Percentiles rank a stretch among this genome's conserved stretches.
phyloP scores from a whole-genome alignment of 192 early-diverging fungal genomes.

The Coemansia reversa region DNA sequence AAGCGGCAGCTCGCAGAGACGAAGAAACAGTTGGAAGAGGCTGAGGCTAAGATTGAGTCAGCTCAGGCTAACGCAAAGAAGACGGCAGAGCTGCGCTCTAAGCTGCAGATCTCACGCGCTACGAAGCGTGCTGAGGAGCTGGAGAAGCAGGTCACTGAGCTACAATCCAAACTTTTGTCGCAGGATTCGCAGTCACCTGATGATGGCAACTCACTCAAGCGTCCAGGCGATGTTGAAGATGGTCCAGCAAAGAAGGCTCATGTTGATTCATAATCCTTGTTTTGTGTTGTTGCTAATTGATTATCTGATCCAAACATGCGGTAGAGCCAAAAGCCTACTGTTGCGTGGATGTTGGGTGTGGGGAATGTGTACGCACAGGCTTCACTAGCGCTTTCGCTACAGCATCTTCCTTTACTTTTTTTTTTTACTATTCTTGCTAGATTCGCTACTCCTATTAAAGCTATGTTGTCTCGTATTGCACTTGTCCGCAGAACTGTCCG shows the following conservation, averaged over 20 bases:
- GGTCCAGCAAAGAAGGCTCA: conserved; percentile 47
- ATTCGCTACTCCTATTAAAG: neutral
- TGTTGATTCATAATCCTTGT: conserved; percentile 9
- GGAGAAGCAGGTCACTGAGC: conserved; percentile 34
- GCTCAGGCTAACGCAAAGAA: conserved; percentile 37
- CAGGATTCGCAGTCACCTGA: conserved; percentile 2
- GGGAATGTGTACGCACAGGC: neutral
- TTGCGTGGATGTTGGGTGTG: neutral
- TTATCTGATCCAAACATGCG: neutral
- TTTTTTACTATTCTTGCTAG: neutral
- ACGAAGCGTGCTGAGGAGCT: conserved; percentile 51
- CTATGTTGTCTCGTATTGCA: conserved; percentile 40
- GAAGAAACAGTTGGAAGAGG: conserved; percentile 42
- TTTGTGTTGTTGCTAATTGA: neutral
- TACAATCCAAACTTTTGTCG: conserved; percentile 23
- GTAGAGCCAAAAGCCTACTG: neutral
- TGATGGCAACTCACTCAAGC: conserved; percentile 25
- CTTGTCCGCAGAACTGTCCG: conserved; percentile 31
- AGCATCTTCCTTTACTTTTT: neutral
- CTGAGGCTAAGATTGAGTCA: conserved; percentile 42
- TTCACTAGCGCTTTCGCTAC: neutral
- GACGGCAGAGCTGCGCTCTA: conserved; percentile 50
- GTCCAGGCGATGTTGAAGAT: conserved; percentile 24
- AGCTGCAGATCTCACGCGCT: conserved; percentile 49
- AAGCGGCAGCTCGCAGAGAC: conserved; percentile 33